These are phyloP conservation scores for Aurifilum marmelostoma DNA, from an alignment of 2,329 filamentous ascomycete genomes.

Conservation along the genomic window DNA sequence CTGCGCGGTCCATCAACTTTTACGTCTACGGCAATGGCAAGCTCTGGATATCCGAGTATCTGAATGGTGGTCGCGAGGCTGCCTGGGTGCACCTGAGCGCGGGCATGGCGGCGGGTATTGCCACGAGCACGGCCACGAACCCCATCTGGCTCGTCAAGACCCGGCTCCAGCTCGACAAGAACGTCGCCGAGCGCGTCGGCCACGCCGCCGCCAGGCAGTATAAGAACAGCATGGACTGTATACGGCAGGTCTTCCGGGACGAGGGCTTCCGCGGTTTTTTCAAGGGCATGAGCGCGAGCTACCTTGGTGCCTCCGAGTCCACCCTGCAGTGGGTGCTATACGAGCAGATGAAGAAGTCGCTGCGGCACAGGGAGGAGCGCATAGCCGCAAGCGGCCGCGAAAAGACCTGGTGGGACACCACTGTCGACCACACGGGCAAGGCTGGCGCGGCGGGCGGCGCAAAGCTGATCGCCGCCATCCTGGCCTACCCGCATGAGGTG, in stretches of 20 bases:
- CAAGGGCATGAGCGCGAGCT: slow-evolving; percentile 87
- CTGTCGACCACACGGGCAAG: slow-evolving; percentile 78
- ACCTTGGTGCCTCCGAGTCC: slow-evolving; percentile 86
- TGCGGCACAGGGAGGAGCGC: slow-evolving; percentile 66
- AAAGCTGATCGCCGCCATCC: slow-evolving; percentile 81
- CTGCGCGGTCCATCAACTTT: slow-evolving; percentile 90
- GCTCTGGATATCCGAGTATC: slow-evolving; percentile 73
- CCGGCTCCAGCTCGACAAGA: slow-evolving; percentile 87
- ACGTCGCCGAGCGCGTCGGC: slow-evolving; percentile 65
- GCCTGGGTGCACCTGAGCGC: slow-evolving; percentile 79
- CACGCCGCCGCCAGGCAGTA: slow-evolving; percentile 68
- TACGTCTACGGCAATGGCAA: slow-evolving; percentile 94
- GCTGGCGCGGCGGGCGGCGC: slow-evolving; percentile 78
- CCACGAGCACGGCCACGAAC: slow-evolving; percentile 89
- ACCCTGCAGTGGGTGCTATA: slow-evolving; percentile 94
- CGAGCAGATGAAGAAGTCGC: slow-evolving; percentile 82
- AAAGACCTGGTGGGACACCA: slow-evolving; percentile 72
- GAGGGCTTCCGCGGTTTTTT: slow-evolving; percentile 86
- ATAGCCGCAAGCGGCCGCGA: slow-evolving; percentile 61
- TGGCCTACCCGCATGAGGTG: slow-evolving; percentile 93
- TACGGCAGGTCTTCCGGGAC: slow-evolving; percentile 76
- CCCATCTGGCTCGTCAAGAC: slow-evolving; percentile 98
- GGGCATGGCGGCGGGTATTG: slow-evolving; percentile 77
- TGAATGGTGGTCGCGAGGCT: slow-evolving; percentile 71
- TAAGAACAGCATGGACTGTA: slow-evolving; percentile 85